These are phyloP conservation scores for Halophytophthora polymorphica DNA, from an alignment of 352 stramenopile genomes.

Conservation along the genomic window DNA sequence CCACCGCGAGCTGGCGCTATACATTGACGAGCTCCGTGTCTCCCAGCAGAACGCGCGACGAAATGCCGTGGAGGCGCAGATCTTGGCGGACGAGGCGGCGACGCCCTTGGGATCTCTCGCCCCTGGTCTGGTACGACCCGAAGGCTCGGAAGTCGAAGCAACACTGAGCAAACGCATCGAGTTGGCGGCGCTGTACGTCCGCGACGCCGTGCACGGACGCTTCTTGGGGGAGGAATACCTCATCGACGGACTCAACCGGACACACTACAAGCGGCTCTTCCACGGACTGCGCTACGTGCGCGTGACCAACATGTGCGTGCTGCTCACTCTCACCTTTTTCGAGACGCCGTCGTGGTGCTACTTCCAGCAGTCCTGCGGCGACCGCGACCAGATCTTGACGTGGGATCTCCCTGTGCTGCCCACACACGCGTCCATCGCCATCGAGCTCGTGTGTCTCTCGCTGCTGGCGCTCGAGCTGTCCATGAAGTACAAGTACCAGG, in stretches of 20 bases:
- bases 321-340: constrained; percentile 49
- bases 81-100: constrained; percentile 11
- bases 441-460: constrained; percentile 43
- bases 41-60: constrained; percentile 7
- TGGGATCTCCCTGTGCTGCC: constrained; percentile 37
- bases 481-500: constrained; percentile 53
- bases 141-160: not conserved
- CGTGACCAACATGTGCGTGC: constrained; percentile 39
- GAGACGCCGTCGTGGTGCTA: constrained; percentile 62
- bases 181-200: constrained; percentile 44
- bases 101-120: constrained; percentile 7
- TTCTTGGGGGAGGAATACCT: constrained; percentile 54
- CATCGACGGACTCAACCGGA: constrained; percentile 39
- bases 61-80: constrained; percentile 13
- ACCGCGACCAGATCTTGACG: constrained; percentile 24
- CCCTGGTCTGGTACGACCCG: not conserved
- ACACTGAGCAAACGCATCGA: constrained; percentile 23
- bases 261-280: constrained; percentile 50
- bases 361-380: constrained; percentile 32
- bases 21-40: constrained; percentile 24
- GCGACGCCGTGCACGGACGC: constrained; percentile 39
- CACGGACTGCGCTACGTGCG: constrained; percentile 42
- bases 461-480: constrained; percentile 41
- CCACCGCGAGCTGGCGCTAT: constrained; percentile 18
- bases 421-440: constrained; percentile 21